phyloP scores from a whole-genome alignment of 140 eudicot genomes.

The Oenanthe javanica region DNA sequence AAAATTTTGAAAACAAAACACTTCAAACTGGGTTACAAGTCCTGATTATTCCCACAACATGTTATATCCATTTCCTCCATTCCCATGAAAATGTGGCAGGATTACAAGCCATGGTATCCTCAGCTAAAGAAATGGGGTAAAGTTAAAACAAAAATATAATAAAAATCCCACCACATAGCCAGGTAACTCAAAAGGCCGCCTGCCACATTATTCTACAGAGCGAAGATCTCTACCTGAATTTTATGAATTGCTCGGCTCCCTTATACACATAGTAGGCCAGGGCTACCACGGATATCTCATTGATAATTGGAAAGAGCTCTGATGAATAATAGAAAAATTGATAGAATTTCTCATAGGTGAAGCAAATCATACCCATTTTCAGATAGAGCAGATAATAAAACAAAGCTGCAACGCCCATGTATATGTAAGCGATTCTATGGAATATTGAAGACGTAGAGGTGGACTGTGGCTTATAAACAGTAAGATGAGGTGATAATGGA shows the following conservation, averaged over 20 bases:
- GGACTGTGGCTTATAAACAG: slow-evolving; percentile 7
- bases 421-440: slow-evolving; percentile 1
- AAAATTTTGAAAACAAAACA: background rate
- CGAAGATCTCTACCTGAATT: background rate
- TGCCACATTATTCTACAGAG: background rate
- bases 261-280: background rate
- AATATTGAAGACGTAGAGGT: background rate
- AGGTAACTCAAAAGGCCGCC: background rate
- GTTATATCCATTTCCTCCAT: background rate
- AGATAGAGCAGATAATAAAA: background rate
- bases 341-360: slow-evolving; percentile 3
- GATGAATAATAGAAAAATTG: slow-evolving; percentile 7
- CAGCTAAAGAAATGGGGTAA: background rate
- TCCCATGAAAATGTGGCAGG: background rate
- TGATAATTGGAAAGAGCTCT: background rate
- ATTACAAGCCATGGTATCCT: background rate
- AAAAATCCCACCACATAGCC: background rate
- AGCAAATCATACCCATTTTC: slow-evolving; percentile 11
- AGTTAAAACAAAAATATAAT: background rate
- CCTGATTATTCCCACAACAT: background rate
- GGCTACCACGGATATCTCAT: background rate
- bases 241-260: background rate
- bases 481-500: slow-evolving; percentile 5
- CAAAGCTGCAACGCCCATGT: background rate
- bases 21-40: background rate